Base-by-base conservation (phyloP, 2,329 filamentous ascomycete species). In the Metarhizium robertsii region DNA sequence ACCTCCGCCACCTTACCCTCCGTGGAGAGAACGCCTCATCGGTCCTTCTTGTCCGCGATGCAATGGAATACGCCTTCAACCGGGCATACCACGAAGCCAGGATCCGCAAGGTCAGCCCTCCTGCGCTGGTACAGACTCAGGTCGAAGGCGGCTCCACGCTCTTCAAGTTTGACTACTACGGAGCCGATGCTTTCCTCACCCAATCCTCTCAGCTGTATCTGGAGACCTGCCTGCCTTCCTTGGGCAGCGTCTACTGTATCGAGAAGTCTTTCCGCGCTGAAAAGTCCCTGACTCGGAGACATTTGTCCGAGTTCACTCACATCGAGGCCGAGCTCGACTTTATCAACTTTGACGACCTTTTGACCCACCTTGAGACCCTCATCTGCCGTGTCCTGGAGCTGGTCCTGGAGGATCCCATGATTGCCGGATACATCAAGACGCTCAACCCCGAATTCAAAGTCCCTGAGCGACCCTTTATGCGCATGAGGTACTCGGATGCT, bases 231-330 rank as follows among this genome's bases (percentile, higher is more conserved):
- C 78, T 99, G 36, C 90, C 92, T 11, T 90, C 87, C 53, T 80
- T 97, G 65, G 94, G 94, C 63, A 90, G 96, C 69, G 91, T 96
- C 53, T 99, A 95, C 81, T 97, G 92, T 70, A 92, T 99, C 66
- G 92, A 96, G 73, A 96, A 96, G 72, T 97, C 92, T 2, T 99
- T 99, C 86, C 92, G 94, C 59, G 94, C 94, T 14, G 94, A 99
- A 74, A 96, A 96, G 76, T 92, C 87, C 6, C 79, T 97, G 56
- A 99, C 94, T 52, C 88, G 94, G 59, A 89, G 94, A 66, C 94
- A 99, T 71, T 75, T 99, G 65, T 89, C 90, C 50, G 94, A 99
- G 74, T 99, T 96, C 77, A 95, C 92, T 1, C 94, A 99, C 75
- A 83, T 99, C 62, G 94, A 99, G 75, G 92, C 87, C 57, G 94